Percentiles rank a stretch among this genome's conserved stretches.
phyloP scores from a whole-genome alignment of 2,329 filamentous ascomycete species.

The Colletotrichum tropicale region DNA sequence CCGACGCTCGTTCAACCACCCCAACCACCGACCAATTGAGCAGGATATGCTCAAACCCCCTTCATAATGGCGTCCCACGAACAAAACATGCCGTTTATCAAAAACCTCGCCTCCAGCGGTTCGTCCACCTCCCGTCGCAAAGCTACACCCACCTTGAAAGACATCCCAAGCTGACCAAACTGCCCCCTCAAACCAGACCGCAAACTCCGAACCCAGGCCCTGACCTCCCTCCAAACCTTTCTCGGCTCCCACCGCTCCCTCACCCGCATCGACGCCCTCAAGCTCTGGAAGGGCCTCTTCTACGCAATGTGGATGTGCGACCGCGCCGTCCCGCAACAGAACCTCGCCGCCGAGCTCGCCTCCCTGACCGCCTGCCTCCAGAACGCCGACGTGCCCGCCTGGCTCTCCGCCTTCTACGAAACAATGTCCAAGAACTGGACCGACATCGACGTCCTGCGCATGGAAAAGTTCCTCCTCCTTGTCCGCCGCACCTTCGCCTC shows the following conservation, averaged over 20 bases:
- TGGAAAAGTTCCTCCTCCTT: conserved; percentile 93
- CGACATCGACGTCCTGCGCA: conserved; percentile 73
- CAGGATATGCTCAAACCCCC: neutral
- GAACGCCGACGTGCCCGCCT: conserved; percentile 22
- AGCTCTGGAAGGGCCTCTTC: conserved; percentile 95
- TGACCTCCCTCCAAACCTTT: conserved; percentile 78
- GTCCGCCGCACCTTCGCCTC: conserved; percentile 79
- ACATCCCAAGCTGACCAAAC: neutral
- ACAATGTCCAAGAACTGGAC: conserved; percentile 74
- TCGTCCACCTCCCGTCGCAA: conserved; percentile 31
- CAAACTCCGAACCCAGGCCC: conserved; percentile 76
- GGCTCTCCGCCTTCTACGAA: conserved; percentile 47
- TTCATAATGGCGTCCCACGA: conserved; percentile 45
- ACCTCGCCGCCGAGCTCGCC: conserved; percentile 79
- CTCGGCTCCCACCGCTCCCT: conserved; percentile 69
- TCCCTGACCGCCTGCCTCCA: conserved; percentile 49
- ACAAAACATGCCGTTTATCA: conserved; percentile 74
- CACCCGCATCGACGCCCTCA: conserved; percentile 73
- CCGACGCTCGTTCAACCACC: neutral
- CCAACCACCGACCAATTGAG: neutral
- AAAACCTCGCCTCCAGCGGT: conserved; percentile 86
- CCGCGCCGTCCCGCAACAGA: conserved; percentile 85
- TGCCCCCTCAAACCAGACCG: conserved; percentile 62
- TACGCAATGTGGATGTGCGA: conserved; percentile 95
- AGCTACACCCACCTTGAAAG: neutral